phyloP scores from a whole-genome alignment of 352 stramenopile genomes.

The Globisporangium spiculum region DNA sequence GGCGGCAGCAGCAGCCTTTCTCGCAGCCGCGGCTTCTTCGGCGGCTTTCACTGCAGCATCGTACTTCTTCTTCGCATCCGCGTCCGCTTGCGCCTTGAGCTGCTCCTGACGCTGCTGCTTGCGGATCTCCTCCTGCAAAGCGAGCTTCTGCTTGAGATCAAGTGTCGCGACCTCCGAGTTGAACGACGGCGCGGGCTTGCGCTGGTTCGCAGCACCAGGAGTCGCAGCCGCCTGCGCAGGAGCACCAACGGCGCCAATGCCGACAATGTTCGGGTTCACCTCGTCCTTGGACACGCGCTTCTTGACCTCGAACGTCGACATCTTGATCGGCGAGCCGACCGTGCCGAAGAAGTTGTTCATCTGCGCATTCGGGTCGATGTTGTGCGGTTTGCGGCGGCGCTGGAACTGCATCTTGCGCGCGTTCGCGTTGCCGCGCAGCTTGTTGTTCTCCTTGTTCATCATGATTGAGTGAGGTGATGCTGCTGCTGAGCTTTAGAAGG shows the following conservation, averaged over 20 bases:
- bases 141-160: conserved; percentile 56
- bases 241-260: conserved; percentile 16
- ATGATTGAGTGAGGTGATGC: neutral
- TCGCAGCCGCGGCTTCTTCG: conserved; percentile 19
- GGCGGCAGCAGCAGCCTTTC: conserved; percentile 16
- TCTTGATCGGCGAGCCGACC: conserved; percentile 69
- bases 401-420: conserved; percentile 49
- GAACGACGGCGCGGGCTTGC: conserved; percentile 24
- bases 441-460: conserved; percentile 53
- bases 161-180: conserved; percentile 53
- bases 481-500: neutral
- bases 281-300: conserved; percentile 21
- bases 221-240: neutral
- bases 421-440: conserved; percentile 32
- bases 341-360: conserved; percentile 71
- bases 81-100: conserved; percentile 14
- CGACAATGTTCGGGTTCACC: conserved; percentile 16
- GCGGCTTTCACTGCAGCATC: conserved; percentile 24
- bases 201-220: neutral
- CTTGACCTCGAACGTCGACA: conserved; percentile 34
- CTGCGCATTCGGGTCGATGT: conserved; percentile 34
- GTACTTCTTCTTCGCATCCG: conserved; percentile 20
- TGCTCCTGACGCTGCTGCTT: conserved; percentile 36
- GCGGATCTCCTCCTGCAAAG: conserved; percentile 43
- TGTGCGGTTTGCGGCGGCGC: conserved; percentile 41